These are phyloP conservation scores for Austroboletus rostrupii DNA, from an alignment of 1,284 basidiomycete genomes.

Conservation along the genomic window DNA sequence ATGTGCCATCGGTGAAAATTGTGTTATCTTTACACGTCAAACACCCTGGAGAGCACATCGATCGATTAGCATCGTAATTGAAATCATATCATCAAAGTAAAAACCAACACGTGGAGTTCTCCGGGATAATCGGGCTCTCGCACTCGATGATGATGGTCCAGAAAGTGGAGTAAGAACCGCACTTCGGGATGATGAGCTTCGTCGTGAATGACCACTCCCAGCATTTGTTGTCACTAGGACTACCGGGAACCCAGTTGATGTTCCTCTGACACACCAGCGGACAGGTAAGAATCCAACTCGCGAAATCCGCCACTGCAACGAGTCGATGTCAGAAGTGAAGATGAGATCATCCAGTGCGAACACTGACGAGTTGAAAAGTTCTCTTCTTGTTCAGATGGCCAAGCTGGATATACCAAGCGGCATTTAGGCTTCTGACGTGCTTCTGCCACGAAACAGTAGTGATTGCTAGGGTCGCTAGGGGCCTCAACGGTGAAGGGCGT, in stretches of 20 bases:
- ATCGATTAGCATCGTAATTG: neutral
- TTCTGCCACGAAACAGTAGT: constrained; percentile 11
- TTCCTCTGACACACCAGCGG: constrained; percentile 8
- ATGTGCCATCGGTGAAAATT: constrained; percentile 7
- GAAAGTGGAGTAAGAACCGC: constrained; percentile 1
- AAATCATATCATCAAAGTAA: neutral
- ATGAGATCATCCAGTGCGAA: neutral
- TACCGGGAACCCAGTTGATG: constrained; percentile 2
- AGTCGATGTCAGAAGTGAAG: neutral
- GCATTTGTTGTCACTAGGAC: neutral
- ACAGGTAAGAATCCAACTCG: neutral
- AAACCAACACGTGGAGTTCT: constrained; percentile 5
- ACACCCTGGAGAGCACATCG: constrained; percentile 1
- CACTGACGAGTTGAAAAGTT: constrained; percentile 6
- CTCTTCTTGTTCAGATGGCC: constrained; percentile 6
- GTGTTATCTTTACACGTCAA: constrained; percentile 4
- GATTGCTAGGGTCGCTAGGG: neutral
- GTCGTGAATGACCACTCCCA: constrained; percentile 5
- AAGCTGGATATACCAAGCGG: constrained; percentile 1
- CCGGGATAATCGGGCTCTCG: constrained; percentile 3
- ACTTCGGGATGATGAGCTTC: constrained; percentile 1
- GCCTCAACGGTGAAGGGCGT: constrained; percentile 5
- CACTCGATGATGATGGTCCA: constrained; percentile 12
- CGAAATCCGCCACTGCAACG: constrained; percentile 6
- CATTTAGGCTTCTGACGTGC: constrained; percentile 13